These are phyloP conservation scores for Parasitella parasitica DNA, from an alignment of 371 early-diverging fungal species.

Conservation along the genomic window DNA sequence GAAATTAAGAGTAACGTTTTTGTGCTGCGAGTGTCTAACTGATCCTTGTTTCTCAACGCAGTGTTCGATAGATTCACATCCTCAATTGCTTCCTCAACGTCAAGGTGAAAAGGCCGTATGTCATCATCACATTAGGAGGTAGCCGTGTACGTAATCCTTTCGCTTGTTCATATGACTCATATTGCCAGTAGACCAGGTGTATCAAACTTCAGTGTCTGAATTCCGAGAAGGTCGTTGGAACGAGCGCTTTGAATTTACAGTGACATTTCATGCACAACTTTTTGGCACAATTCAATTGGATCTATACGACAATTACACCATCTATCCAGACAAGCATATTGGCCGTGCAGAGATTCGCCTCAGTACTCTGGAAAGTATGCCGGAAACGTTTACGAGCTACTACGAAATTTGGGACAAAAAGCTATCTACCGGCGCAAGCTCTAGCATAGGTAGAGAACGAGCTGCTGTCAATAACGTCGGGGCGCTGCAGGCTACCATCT, in stretches of 20 bases:
- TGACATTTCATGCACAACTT: constrained; percentile 77
- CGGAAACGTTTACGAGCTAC: constrained; percentile 67
- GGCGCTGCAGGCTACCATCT: constrained; percentile 62
- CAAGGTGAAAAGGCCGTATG: constrained; percentile 40
- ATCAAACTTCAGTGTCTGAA: constrained; percentile 67
- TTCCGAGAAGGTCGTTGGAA: constrained; percentile 69
- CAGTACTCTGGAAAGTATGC: constrained; percentile 59
- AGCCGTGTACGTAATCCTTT: neutral
- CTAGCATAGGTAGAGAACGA: constrained; percentile 55
- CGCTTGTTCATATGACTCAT: no score
- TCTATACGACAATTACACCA: constrained; percentile 58
- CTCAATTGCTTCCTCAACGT: constrained; percentile 39
- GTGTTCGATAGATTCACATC: constrained; percentile 40
- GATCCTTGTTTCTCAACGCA: neutral
- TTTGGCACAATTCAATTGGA: constrained; percentile 76
- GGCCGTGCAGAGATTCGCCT: constrained; percentile 78
- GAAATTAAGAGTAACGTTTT: constrained; percentile 8
- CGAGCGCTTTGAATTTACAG: constrained; percentile 69
- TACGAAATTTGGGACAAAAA: constrained; percentile 74
- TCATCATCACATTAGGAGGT: constrained; percentile 49
- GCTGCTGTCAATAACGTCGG: constrained; percentile 62
- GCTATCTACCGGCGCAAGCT: constrained; percentile 57
- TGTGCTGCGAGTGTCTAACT: neutral
- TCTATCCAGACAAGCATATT: constrained; percentile 68
- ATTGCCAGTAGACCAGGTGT: constrained; percentile 54